Base-by-base conservation (phyloP, 129 eudicot species). In the Chrysanthemum seticuspe region DNA sequence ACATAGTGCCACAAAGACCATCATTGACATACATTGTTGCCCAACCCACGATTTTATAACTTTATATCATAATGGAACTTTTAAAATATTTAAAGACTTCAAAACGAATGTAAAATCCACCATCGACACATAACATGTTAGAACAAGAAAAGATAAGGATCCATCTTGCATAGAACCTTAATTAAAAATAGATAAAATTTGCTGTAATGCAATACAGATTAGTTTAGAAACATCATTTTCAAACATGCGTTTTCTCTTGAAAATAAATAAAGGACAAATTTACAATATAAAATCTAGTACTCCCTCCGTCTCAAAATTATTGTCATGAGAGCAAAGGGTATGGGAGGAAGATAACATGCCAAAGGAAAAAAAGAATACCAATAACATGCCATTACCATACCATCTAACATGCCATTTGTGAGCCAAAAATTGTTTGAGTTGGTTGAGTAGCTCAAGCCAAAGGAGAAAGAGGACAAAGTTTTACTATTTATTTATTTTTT, bases 41-140 rank as follows among this genome's bases (percentile, higher is more conserved):
- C 44, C 85, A 67, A 65, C 78, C 83, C 81, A 82, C 76, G 59
- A 65, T 72, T 77, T 21, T 36, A 19, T 76, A 83, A 76, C 85
- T 67, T 56, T 36, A 68, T 10, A 64, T 73, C 57, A 27, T 69
- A 75, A 80, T 82, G 89, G 82, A 62, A 67, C 45, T 16, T 12
- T 60, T 45, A 34, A 52, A 50, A 58, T 13, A 57, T 68, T 7
- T 25, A 65, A 2, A n/a, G 25, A 49, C 62, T 15, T 19, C 44
- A 74, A 53, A 45, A 40, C 36, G 9, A 52, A 51, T 51, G 13
- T 40, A 19, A 66, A 23, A 4, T 75, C 58, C 49, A 56, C 72
- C 76, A 44, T 63, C 31, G 16, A 44, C 13, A 76, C 49, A 34
- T 59, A 34, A 51, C 29, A 77, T 77, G 55, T 49, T 59, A 11